Evolutionary conservation across 768 basidiomycete species (phyloP).

Genomic region (Suillus bovinus): DNA sequence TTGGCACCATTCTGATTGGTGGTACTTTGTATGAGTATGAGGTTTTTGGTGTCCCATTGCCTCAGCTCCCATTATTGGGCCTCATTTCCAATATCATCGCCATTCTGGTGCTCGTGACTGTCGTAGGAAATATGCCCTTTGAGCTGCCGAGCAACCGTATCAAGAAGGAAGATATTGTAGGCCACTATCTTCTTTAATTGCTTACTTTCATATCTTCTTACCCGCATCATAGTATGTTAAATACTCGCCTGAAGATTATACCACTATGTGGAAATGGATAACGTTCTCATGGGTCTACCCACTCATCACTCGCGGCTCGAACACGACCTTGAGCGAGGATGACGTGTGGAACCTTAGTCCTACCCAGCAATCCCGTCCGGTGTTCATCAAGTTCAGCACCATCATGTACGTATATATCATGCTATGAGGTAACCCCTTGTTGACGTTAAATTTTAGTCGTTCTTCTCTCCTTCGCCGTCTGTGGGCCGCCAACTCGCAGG

Average conservation of each 20-base stretch:
- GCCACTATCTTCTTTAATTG: constrained; percentile 24
- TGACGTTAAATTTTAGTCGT: constrained; percentile 16
- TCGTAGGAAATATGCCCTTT: constrained; percentile 65
- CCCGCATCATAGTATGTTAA: constrained; percentile 24
- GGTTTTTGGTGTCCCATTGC: constrained; percentile 45
- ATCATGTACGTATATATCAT: constrained; percentile 20
- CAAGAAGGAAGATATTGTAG: constrained; percentile 60
- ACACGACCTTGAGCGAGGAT: constrained; percentile 60
- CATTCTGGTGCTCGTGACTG: constrained; percentile 41
- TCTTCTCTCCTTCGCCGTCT: constrained; percentile 42
- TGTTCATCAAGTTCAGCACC: constrained; percentile 51
- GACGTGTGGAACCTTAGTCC: constrained; percentile 77
- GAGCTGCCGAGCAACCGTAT: constrained; percentile 56
- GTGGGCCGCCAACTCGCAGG: constrained; percentile 46
- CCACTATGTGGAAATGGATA: constrained; percentile 68
- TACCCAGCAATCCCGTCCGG: constrained; percentile 61
- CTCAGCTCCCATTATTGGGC: constrained; percentile 25
- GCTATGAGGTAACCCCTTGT: background rate
- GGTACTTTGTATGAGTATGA: constrained; percentile 53
- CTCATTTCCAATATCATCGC: constrained; percentile 46
- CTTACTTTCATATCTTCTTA: background rate
- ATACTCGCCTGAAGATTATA: constrained; percentile 69
- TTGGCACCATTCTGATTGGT: constrained; percentile 50
- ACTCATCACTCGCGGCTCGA: constrained; percentile 51
- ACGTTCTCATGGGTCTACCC: constrained; percentile 75